phyloP scores from a whole-genome alignment of 495 filamentous ascomycete genomes.

The Penicillium riverlandense region DNA sequence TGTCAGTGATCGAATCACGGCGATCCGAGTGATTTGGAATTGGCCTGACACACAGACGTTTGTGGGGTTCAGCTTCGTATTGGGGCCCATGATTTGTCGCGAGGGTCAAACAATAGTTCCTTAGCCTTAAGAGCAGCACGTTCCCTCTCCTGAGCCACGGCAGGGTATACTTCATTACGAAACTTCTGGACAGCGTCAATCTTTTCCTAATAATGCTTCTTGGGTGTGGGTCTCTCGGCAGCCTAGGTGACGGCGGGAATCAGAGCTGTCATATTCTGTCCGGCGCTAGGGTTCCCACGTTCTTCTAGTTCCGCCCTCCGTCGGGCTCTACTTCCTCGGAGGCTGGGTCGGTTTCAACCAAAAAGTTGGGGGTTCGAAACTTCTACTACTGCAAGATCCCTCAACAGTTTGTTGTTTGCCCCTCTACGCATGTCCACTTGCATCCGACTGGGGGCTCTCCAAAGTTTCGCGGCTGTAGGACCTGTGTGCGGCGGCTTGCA shows the following conservation, averaged over 20 bases:
- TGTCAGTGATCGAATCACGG: slow-evolving; percentile 27
- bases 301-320: slow-evolving; percentile 1
- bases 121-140: slow-evolving; percentile 12
- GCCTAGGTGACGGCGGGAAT: slow-evolving; percentile 5
- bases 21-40: slow-evolving; percentile 18
- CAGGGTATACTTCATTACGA: not conserved
- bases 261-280: slow-evolving; percentile 37
- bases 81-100: no score
- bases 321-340: no score
- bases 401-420: not conserved
- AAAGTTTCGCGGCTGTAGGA: slow-evolving; percentile 11
- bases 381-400: not conserved
- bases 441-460: slow-evolving; percentile 3
- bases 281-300: slow-evolving; percentile 17
- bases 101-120: not conserved
- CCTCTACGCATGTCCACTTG: slow-evolving; percentile 1
- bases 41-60: slow-evolving; percentile 15
- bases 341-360: no score
- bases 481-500: slow-evolving; percentile 14
- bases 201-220: not conserved
- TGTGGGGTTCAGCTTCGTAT: no score
- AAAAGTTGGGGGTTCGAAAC: not conserved
- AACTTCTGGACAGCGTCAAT: not conserved
- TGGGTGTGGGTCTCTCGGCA: not conserved
- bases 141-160: slow-evolving; percentile 10